Evolutionary conservation across 1,284 basidiomycete species (phyloP).

Genomic region (Apiotrichum sp.): DNA sequence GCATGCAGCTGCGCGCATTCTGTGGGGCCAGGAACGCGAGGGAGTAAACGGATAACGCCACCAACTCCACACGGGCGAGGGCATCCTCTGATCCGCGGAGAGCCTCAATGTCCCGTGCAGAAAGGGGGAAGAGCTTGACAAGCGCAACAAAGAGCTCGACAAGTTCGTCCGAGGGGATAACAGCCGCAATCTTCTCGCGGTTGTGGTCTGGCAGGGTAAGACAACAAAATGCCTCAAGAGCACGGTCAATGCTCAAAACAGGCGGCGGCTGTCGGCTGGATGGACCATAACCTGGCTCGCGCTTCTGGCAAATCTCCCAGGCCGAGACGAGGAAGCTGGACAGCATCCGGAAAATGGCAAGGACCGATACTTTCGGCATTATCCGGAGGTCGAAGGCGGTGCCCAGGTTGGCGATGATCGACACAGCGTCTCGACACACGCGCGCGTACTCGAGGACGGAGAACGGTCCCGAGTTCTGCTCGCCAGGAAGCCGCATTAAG

Average conservation of each 20-base stretch:
- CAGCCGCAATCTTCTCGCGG: slow-evolving; percentile 62
- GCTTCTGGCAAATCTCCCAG: slow-evolving; percentile 56
- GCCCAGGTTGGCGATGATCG: slow-evolving; percentile 65
- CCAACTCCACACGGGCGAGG: slow-evolving; percentile 72
- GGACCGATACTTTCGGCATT: slow-evolving; percentile 49
- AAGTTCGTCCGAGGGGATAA: slow-evolving; percentile 57
- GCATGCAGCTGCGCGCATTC: slow-evolving; percentile 62
- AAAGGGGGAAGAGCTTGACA: slow-evolving; percentile 72
- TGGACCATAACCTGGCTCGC: slow-evolving; percentile 47
- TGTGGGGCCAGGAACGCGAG: slow-evolving; percentile 77
- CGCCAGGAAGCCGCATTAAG: slow-evolving; percentile 48
- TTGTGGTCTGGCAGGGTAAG: slow-evolving; percentile 72
- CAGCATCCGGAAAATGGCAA: slow-evolving; percentile 61
- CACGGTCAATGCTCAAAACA: slow-evolving; percentile 46
- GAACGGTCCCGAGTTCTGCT: slow-evolving; percentile 47
- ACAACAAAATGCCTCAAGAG: slow-evolving; percentile 75
- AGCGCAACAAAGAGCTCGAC: slow-evolving; percentile 63
- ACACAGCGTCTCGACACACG: slow-evolving; percentile 70
- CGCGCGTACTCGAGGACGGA: slow-evolving; percentile 65
- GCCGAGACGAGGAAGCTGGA: slow-evolving; percentile 59
- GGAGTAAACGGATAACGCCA: slow-evolving; percentile 74
- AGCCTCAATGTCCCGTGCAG: slow-evolving; percentile 64
- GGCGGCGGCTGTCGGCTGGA: slow-evolving; percentile 27
- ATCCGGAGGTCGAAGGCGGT: slow-evolving; percentile 50
- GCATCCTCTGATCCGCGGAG: slow-evolving; percentile 57